Conservation (phyloP, 306 rosid species). For the Boehmeria nivea region DNA sequence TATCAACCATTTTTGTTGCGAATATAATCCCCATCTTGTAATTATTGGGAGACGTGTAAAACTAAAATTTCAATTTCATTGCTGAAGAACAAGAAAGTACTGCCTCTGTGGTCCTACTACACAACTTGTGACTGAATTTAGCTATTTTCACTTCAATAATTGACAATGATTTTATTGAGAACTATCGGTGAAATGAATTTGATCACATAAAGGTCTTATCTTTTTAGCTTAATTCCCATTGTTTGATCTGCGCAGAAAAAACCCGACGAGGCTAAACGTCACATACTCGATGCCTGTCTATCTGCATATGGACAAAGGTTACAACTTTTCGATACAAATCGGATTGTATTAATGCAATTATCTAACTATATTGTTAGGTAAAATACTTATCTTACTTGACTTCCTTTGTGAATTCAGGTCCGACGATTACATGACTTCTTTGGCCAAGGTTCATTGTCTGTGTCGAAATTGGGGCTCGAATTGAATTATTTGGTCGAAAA, state of each 20-base stretch:
- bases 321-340: not conserved
- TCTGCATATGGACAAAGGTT: slow-evolving; percentile 86
- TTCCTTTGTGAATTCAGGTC: slow-evolving; percentile 47
- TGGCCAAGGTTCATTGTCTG: slow-evolving; percentile 75
- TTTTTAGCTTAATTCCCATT: slow-evolving; percentile 3
- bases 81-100: no score
- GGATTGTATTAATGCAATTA: no score
- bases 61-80: no score
- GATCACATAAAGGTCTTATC: not conserved
- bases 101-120: no score
- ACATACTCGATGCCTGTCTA: slow-evolving; percentile 60
- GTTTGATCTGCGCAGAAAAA: slow-evolving; percentile 38
- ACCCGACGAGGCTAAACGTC: slow-evolving; percentile 53
- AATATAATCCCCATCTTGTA: no score
- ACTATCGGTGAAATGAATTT: not conserved
- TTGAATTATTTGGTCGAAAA: no score
- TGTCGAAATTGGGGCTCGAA: slow-evolving; percentile 69
- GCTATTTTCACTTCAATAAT: no score
- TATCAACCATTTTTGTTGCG: no score
- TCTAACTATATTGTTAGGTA: no score
- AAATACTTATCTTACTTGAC: not conserved
- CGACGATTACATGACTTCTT: slow-evolving; percentile 88
- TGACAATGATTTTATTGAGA: not conserved
- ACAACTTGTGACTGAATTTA: no score
- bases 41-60: no score